Base-by-base conservation (phyloP, 768 basidiomycete genomes). In the Suillus lakei region DNA sequence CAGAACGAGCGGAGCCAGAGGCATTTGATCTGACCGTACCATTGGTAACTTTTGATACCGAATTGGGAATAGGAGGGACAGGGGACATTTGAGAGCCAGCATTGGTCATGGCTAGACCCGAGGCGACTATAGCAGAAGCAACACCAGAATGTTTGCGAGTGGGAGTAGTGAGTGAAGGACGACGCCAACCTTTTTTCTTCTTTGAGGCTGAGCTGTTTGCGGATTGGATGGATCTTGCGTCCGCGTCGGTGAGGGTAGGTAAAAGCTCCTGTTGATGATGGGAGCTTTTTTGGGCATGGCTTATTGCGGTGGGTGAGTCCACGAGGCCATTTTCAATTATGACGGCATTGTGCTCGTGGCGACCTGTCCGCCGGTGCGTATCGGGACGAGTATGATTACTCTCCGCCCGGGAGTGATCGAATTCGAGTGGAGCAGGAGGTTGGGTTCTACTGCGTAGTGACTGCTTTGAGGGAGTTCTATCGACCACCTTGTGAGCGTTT, bases 81-180 rank as follows among this genome's bases (percentile, higher is more conserved):
- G 75, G 84, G 23, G 85, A 84, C 5, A 84, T 77, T 2, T 82
- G 81, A 62, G 87, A 73, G 1, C 80, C 80, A 0, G 86, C 79
- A 67, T 87, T 86, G 13, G 87, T 86, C 84, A 92, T 90, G 54
- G 88, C 86, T n/a, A 91, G 82, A 28, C 87, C 87, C 15, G 51
- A 53, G 18, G 50, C 26, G 26, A 9, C 28, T 16, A 28, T 28
- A 6, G 51, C 30, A 30, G 51, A 30, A 32, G 53, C 53, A 26
- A 91, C 81, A 21, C 87, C 86, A 0, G 85, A 83, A 2, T 86
- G 84, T 70, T 77, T 81, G 39, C 78, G 74, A 36, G 70, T 15
- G 44, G 67, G 67, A 5, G 67, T 46, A 8, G 51, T 48, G 10
- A 39, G 3, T 3, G 75, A 72, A 8, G 67, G 61, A 38, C 60